Percentiles rank a stretch among this genome's conserved stretches.
These are phyloP conservation scores for Dendrobium catenatum DNA, from an alignment of 106 monocot genomes.

Conservation along the genomic window DNA sequence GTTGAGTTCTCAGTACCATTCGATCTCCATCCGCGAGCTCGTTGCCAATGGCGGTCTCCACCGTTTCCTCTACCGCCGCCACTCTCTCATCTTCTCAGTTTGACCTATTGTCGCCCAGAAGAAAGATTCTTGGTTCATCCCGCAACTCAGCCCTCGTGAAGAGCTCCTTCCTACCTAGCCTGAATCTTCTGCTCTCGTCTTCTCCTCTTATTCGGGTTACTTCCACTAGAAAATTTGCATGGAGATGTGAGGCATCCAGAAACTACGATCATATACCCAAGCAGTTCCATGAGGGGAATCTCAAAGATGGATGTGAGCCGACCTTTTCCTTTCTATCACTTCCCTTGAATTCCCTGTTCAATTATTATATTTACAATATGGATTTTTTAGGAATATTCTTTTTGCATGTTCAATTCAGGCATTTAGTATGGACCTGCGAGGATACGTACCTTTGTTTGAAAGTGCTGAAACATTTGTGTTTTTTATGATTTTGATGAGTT, in stretches of 20 bases:
- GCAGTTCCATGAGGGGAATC: constrained; percentile 75
- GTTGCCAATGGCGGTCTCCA: constrained; percentile 16
- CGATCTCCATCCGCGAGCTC: background rate
- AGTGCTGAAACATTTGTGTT: background rate
- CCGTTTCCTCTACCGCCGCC: background rate
- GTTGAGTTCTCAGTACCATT: background rate
- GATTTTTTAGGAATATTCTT: no score
- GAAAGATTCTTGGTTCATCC: background rate
- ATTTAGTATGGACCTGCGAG: background rate
- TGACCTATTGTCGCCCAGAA: background rate
- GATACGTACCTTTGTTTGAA: no score
- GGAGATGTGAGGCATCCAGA: constrained; percentile 25
- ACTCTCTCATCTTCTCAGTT: background rate
- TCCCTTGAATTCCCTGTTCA: background rate
- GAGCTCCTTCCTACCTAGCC: constrained; percentile 16
- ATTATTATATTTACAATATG: background rate
- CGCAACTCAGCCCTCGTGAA: background rate
- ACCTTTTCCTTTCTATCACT: background rate
- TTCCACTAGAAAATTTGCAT: constrained; percentile 8
- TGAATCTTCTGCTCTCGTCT: constrained; percentile 14
- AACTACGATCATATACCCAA: constrained; percentile 74
- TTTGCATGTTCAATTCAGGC: background rate
- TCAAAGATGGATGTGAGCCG: constrained; percentile 75
- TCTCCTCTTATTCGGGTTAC: background rate
- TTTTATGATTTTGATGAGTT: background rate